Conservation (phyloP, 306 rosid species). For the Casuarina glauca region DNA sequence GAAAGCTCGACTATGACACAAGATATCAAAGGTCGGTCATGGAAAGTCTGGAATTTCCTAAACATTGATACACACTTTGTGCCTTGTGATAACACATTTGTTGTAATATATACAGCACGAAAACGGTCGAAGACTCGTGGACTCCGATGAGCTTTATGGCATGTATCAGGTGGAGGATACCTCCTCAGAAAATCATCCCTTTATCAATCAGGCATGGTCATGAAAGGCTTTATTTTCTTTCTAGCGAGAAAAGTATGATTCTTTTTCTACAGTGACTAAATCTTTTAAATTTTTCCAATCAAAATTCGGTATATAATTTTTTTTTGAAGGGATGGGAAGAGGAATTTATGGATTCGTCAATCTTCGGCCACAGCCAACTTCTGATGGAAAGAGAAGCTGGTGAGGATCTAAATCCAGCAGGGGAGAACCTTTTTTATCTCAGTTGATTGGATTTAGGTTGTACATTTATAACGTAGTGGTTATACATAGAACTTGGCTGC, state of each 20-base stretch:
- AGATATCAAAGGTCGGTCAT: too few relatives aligned
- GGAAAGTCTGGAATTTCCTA: too few relatives aligned
- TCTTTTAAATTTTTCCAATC: background rate
- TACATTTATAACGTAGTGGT: background rate
- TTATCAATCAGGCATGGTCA: conserved; percentile 2
- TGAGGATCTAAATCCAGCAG: background rate
- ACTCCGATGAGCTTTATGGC: background rate
- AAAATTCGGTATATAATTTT: background rate
- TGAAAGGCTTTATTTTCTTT: background rate
- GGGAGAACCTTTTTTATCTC: background rate
- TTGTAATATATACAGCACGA: background rate
- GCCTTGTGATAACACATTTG: background rate
- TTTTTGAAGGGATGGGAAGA: conserved; percentile 31
- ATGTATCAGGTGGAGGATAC: background rate
- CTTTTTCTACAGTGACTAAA: background rate
- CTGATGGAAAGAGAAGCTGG: conserved; percentile 1
- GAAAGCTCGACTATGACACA: too few relatives aligned
- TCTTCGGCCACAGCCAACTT: background rate
- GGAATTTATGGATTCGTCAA: conserved; percentile 18
- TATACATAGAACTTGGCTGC: too few relatives aligned
- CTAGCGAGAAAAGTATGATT: background rate
- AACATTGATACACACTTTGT: too few relatives aligned
- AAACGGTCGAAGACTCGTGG: background rate
- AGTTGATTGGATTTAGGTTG: background rate
- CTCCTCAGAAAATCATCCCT: background rate